Conservation (phyloP, 805 yeast species). For the Helenozyma rhizophorensis region DNA sequence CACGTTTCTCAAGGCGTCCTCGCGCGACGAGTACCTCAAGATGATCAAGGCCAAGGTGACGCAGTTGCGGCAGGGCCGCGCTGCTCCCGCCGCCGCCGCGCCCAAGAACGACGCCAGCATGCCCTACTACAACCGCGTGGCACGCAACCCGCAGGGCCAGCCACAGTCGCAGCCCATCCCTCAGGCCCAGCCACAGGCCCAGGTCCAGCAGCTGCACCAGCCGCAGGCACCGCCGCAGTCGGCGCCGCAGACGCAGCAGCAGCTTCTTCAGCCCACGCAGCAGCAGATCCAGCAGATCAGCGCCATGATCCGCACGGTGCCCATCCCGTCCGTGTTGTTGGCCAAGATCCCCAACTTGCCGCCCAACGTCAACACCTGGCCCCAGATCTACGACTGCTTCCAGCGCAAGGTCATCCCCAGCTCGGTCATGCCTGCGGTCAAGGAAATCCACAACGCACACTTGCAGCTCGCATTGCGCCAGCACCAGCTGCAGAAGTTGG, state of each 20-base stretch:
- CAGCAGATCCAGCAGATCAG: conserved; percentile 37
- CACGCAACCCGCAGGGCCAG: neutral
- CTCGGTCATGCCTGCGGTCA: conserved; percentile 54
- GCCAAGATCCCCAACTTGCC: conserved; percentile 73
- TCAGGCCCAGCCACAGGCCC: conserved; percentile 1
- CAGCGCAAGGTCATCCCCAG: conserved; percentile 56
- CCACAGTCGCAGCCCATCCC: neutral
- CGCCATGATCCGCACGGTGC: conserved; percentile 52
- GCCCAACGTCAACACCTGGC: conserved; percentile 76
- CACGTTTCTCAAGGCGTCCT: conserved; percentile 54
- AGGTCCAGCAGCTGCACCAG: conserved; percentile 1
- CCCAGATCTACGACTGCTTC: conserved; percentile 61
- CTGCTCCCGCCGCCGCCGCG: conserved; percentile 18
- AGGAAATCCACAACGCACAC: conserved; percentile 65
- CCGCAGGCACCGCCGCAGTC: conserved; percentile 21
- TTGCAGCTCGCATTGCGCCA: conserved; percentile 52
- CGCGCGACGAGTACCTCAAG: conserved; percentile 53
- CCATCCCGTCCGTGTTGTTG: conserved; percentile 67
- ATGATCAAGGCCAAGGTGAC: conserved; percentile 37
- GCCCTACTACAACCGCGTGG: conserved; percentile 4
- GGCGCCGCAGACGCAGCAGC: conserved; percentile 9
- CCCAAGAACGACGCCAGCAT: conserved; percentile 16
- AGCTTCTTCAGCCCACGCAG: conserved; percentile 13
- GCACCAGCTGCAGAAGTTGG: conserved; percentile 41
- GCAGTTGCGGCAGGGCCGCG: conserved; percentile 22